A percentile compares a stretch with the other conserved stretches of the same genome.
Conservation (phyloP, 176 grass and related monocot genomes). For the Rhynchospora breviuscula region DNA sequence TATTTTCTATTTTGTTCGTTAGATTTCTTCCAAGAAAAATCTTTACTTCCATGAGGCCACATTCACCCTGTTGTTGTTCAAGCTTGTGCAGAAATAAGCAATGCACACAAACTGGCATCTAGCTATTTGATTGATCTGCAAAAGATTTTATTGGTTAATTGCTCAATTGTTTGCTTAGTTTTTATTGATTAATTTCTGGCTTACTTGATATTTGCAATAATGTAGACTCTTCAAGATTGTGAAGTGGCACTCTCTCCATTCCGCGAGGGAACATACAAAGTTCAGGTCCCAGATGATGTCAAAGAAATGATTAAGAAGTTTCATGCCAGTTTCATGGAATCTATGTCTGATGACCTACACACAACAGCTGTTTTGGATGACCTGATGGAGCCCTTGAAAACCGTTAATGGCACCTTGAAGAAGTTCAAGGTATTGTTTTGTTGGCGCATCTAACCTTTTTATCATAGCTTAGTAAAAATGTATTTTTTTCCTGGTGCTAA, state of each 20-base stretch:
- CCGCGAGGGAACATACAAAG: conserved; percentile 36
- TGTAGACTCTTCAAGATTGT: conserved; percentile 77
- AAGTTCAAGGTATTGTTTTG: conserved; percentile 60
- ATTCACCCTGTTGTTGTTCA: conserved; percentile 1
- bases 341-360: conserved; percentile 77
- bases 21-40: neutral
- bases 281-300: conserved; percentile 41
- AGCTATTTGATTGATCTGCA: neutral
- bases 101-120: neutral
- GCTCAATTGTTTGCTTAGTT: neutral
- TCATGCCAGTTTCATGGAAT: conserved; percentile 41
- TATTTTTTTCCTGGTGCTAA: neutral
- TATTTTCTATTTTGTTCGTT: neutral
- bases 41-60: neutral
- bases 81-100: neutral
- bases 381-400: conserved; percentile 70
- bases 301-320: conserved; percentile 54
- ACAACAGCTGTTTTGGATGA: conserved; percentile 91
- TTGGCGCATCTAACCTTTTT: neutral
- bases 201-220: neutral
- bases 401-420: conserved; percentile 77
- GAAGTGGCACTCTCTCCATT: conserved; percentile 44
- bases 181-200: neutral
- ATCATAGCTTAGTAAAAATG: neutral
- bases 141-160: neutral